Conservation (phyloP, 352 stramenopile genomes). For the Thalassiosira hispida region DNA sequence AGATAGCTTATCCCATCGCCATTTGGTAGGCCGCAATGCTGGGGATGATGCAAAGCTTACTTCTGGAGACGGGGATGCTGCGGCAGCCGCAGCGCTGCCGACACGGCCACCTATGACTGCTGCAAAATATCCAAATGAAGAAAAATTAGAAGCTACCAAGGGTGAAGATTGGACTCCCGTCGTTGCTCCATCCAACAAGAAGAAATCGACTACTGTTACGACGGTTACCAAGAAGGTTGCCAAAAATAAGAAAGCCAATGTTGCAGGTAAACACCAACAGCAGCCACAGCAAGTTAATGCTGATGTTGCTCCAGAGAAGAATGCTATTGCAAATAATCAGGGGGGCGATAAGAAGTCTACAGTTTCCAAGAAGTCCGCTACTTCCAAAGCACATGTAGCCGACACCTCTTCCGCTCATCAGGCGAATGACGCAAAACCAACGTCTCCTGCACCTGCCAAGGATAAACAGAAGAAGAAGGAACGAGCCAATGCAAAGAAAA, state of each 20-base stretch:
- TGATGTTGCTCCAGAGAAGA: not conserved
- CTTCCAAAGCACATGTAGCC: too few relatives aligned
- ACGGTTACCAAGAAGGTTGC: not conserved
- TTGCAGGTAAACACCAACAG: not conserved
- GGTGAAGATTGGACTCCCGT: not conserved
- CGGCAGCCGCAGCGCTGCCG: not conserved
- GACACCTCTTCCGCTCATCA: too few relatives aligned
- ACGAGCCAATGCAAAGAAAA: not conserved
- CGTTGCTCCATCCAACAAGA: not conserved
- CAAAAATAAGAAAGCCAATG: not conserved
- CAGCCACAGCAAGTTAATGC: not conserved
- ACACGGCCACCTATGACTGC: not conserved
- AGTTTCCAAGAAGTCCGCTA: too few relatives aligned
- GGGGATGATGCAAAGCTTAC: too few relatives aligned
- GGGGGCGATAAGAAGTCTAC: too few relatives aligned
- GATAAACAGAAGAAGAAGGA: slow-evolving; percentile 9
- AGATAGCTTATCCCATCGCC: too few relatives aligned
- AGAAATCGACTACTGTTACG: not conserved
- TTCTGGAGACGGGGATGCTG: too few relatives aligned
- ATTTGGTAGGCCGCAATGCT: too few relatives aligned
- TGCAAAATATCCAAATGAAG: not conserved
- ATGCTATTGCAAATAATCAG: slow-evolving; percentile 1
- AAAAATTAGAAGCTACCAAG: not conserved
- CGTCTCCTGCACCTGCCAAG: too few relatives aligned
- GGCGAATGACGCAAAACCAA: too few relatives aligned